Base-by-base conservation (phyloP, 1,139 yeast genomes). In the Sugiyamaella grinbergsii region DNA sequence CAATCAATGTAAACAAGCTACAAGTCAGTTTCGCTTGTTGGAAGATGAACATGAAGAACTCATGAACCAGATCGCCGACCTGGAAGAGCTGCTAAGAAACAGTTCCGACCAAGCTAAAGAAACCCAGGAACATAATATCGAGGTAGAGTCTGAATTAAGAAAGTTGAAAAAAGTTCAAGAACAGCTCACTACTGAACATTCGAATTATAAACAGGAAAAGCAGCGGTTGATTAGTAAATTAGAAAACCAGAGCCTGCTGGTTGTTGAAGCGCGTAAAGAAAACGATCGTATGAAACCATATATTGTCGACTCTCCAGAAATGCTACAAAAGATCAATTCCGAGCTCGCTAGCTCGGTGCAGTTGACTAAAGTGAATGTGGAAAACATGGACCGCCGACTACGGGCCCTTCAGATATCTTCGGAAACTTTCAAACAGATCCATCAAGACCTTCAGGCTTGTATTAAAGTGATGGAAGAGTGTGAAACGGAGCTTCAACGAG, bases 91-190 rank as follows among this genome's bases (percentile, higher is more conserved):
- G 54, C 57, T 50, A 56, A 55, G 47, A 36, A 61, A 57, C 33
- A 63, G 59, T 46, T 67, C 61, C 34, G 69, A 54, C 51, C 70
- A 71, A 46, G 63, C 75, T 11, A 74, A 77, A 43, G 78, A 78
- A 41, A 72, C 84, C 18, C 79, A 80, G 52, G 70, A 74, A 2
- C 80, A 79, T 57, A 87, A 85, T 61, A 66, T 74, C 15, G 75
- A 79, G 51, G 71, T 87, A 7, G 95, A 86, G 61, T 68, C 70
- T 8, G 83, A 85, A 58, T 72, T 89, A 57, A 78, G 83, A 58
- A 75, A 76, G 55, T 72, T 88, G 56, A 85, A 85, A 56, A 75
- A 73, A 46, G 67, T 77, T 1, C 95, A 87, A 63, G 90, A 85
- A 58, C 69, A 74, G 19, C 69, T 86, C 44, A 77, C 85, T 0